These are phyloP conservation scores for Pleurotus pulmonarius DNA, from an alignment of 768 basidiomycete species.

Conservation along the genomic window DNA sequence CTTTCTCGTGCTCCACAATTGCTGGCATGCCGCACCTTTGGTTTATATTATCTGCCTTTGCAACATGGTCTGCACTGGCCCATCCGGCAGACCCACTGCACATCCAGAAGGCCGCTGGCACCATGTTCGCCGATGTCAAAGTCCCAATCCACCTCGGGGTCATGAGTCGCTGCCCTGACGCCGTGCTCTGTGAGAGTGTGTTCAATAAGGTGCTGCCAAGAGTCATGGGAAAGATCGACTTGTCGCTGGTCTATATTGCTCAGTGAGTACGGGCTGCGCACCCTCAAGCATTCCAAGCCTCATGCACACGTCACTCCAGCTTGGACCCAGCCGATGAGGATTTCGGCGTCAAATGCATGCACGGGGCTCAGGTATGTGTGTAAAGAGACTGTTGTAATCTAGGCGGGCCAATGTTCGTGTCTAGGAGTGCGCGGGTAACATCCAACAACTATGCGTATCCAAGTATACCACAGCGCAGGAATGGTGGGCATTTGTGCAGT, in stretches of 20 bases:
- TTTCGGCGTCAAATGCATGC: slow-evolving; percentile 80
- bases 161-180: slow-evolving; percentile 64
- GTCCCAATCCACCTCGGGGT: slow-evolving; percentile 41
- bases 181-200: slow-evolving; percentile 57
- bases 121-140: slow-evolving; percentile 23
- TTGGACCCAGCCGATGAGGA: slow-evolving; percentile 58
- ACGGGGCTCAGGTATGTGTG: slow-evolving; percentile 42
- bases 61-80: neutral
- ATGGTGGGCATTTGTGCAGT: slow-evolving; percentile 85
- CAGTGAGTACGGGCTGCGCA: slow-evolving; percentile 34
- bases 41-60: neutral
- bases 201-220: slow-evolving; percentile 55
- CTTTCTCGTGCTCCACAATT: slow-evolving; percentile 3
- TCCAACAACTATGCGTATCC: slow-evolving; percentile 81
- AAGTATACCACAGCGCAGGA: slow-evolving; percentile 45
- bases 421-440: slow-evolving; percentile 83
- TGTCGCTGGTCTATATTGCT: slow-evolving; percentile 57
- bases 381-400: neutral
- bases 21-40: slow-evolving; percentile 8
- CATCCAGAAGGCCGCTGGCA: neutral
- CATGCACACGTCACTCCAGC: slow-evolving; percentile 30
- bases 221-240: slow-evolving; percentile 48
- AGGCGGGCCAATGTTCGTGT: no score
- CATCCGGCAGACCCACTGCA: neutral
- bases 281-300: neutral